Evolutionary conservation across 345 rosid genomes (phyloP), one percentile per base, ranked within the genome.

Genomic region (Lumnitzera littorea): DNA sequence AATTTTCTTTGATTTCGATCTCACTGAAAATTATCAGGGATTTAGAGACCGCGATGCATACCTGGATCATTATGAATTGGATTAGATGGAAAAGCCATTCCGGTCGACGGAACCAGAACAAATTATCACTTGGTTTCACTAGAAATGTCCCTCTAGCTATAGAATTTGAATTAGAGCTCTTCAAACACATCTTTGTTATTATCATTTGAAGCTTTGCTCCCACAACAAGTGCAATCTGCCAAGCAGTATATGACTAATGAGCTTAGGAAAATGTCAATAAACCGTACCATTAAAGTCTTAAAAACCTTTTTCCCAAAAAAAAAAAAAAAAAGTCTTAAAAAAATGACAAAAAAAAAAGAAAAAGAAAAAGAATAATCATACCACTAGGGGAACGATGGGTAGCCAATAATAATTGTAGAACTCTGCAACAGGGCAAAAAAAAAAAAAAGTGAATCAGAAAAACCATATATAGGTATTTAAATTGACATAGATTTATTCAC

Each of bases 21-120:
- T 27, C 31, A 27, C 5, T 5, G 31, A 27, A 27, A 27, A 27
- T 27, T 27, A 27, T 27, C 31, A 27, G 31, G 31, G 31, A 27
- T 27, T 27, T 27, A 20, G 20, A 20, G 31, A 27, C 0, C 5
- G 48, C 48, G 15, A 41, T 57, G 11, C 0, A 5, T 36, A 72
- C 71, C 75, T 72, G 71, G 57, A 72, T 58, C 46, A 66, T 50
- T 46, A 72, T 55, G 24, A 72, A 31, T 16, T 67, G 73, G 48
- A 74, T 41, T 50, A 74, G 47, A 69, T 51, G 50, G 41, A 65
- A 65, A 13, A 69, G 62, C 62, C 52, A 65, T 54, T 69, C 69
- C 13, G 78, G 74, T 49, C 53, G 58, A 57, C 61, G 31, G 56
- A 69, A 66, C 62, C 74, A 74, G 68, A 74, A 69, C 15, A 57